Base-by-base conservation (phyloP, 352 stramenopile genomes). In the Phytophthora brassicae region DNA sequence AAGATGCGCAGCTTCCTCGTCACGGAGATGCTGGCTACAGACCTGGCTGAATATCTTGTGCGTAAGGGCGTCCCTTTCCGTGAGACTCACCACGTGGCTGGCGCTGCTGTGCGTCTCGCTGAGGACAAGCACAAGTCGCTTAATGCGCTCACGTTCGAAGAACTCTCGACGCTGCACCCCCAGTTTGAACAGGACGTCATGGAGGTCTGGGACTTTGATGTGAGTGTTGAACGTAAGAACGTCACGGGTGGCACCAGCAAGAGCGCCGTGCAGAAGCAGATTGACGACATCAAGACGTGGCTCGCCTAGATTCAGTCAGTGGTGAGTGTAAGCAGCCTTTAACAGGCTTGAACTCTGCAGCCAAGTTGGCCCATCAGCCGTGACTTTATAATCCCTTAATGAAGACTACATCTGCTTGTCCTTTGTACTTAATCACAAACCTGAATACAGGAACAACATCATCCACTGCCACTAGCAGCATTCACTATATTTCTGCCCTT, bases 1-100 rank as follows among this genome's bases (percentile, higher is more conserved):
- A 98, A 93, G 73, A 92, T 99, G 75, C 82, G 84, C 58, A 85
- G 88, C 64, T 95, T 95, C 49, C 82, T 99, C n/a, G 96, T 97
- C 60, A 97, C 96, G 20, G 97, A 99, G 77, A 99, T 99, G 97
- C 82, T 99, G 38, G 97, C 97, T 26, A 99, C 97, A 4, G 97
- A 99, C 75, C 79, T 99, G 66, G 97, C 97, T 39, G 97, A 99
- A 77, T 99, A 99, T 77, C 86, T 99, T 39, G 97, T 99, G 36
- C 89, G 97, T 68, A 99, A 98, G 73, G 96, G 96, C 46, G 96
- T 99, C 26, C 97, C 97, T 23, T 99, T 99, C 85, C 95, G 97
- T 65, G 97, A 99, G 79, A 99, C 97, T n/a, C 97, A 99, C 84
- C 97, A 99, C 81, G 98, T 99, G 44, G 91, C 93, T n/a, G 93